phyloP scores from a whole-genome alignment of 352 stramenopile species.

The Pythium oligandrum region DNA sequence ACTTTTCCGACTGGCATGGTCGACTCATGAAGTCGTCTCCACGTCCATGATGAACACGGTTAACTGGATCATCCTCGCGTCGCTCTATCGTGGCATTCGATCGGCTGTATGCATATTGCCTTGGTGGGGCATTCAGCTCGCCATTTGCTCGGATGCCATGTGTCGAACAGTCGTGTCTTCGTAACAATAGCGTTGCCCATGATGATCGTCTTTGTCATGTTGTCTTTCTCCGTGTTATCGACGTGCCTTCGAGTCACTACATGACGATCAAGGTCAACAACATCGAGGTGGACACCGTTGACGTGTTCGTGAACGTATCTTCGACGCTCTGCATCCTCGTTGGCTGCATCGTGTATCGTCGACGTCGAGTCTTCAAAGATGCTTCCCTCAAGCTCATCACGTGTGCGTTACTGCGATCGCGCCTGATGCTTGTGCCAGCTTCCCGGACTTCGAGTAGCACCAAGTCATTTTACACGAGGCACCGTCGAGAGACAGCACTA shows the following conservation, averaged over 20 bases:
- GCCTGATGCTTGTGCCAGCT: constrained; percentile 2
- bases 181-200: constrained; percentile 3
- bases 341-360: constrained; percentile 3
- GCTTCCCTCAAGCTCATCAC: constrained; percentile 8
- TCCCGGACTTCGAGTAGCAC: too few species aligned
- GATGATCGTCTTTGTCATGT: constrained; percentile 1
- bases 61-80: constrained; percentile 8
- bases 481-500: too few species aligned
- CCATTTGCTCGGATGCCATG: constrained; percentile 7
- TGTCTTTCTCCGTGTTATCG: constrained; percentile 1
- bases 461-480: too few species aligned
- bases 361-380: constrained; percentile 1
- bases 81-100: constrained; percentile 3
- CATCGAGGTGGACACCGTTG: constrained; percentile 22
- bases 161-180: constrained; percentile 6
- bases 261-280: constrained; percentile 20
- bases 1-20: not conserved
- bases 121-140: constrained; percentile 6
- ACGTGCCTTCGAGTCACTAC: constrained; percentile 4
- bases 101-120: constrained; percentile 2
- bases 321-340: constrained; percentile 5
- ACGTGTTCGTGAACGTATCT: constrained; percentile 22
- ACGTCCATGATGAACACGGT: constrained; percentile 8
- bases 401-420: constrained; percentile 4
- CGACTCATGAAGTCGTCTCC: constrained; percentile 5